Conservation (phyloP, 2,329 filamentous ascomycete genomes). For the Bisporella sp. region DNA sequence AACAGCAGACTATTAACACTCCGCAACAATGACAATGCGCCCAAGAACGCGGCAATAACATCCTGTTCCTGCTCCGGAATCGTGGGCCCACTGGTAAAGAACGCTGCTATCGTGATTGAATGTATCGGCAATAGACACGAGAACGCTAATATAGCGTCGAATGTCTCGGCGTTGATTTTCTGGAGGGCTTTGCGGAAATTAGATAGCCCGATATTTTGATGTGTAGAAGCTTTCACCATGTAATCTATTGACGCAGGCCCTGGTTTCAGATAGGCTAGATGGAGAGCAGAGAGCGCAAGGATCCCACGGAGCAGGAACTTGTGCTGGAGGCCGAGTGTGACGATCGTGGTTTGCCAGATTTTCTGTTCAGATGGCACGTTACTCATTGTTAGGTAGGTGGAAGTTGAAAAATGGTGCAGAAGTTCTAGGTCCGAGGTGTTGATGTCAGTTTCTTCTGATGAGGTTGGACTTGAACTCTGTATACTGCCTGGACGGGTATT, state of each 20-base stretch:
- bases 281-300: slow-evolving; percentile 26
- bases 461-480: not conserved
- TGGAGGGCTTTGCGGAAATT: not conserved
- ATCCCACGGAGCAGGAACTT: slow-evolving; percentile 11
- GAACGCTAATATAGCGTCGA: slow-evolving; percentile 4
- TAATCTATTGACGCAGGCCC: not conserved
- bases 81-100: not conserved
- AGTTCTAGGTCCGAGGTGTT: slow-evolving; percentile 3
- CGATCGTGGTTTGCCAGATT: slow-evolving; percentile 6
- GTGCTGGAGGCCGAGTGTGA: slow-evolving; percentile 24
- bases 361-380: slow-evolving; percentile 1
- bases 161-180: not conserved
- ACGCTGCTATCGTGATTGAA: not conserved
- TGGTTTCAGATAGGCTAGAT: slow-evolving; percentile 5
- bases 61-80: slow-evolving; percentile 2
- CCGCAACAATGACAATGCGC: slow-evolving; percentile 1
- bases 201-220: slow-evolving; percentile 3
- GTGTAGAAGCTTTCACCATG: slow-evolving; percentile 6
- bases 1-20: slow-evolving; percentile 1
- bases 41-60: not conserved
- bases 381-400: slow-evolving; percentile 5
- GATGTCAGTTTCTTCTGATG: not conserved
- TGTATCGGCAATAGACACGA: slow-evolving; percentile 3
- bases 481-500: not conserved
- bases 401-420: slow-evolving; percentile 5